These are phyloP conservation scores for Tieghemostelium lacteum DNA, from an alignment of 78 protist genomes.

Conservation along the genomic window DNA sequence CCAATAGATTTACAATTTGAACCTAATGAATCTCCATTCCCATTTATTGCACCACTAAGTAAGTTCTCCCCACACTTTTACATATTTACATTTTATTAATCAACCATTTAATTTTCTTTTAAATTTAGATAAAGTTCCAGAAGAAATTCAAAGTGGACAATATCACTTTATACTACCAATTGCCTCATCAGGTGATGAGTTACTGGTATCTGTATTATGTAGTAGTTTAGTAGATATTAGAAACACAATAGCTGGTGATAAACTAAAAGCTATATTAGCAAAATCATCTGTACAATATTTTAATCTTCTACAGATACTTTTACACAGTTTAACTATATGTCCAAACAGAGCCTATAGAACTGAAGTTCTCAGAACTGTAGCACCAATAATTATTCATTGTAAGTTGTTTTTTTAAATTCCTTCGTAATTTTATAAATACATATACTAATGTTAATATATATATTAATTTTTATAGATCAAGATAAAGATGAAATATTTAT, in stretches of 20 bases:
- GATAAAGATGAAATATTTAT: slow-evolving; percentile 52
- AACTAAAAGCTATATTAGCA: neutral
- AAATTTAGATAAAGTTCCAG: slow-evolving; percentile 27
- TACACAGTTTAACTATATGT: slow-evolving; percentile 36
- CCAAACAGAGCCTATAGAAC: slow-evolving; percentile 16
- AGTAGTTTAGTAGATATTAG: slow-evolving; percentile 28
- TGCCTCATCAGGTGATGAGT: slow-evolving; percentile 57
- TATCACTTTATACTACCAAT: slow-evolving; percentile 46
- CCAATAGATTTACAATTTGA: slow-evolving; percentile 2
- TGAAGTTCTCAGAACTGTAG: slow-evolving; percentile 46
- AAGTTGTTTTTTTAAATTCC: neutral
- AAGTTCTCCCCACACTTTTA: neutral
- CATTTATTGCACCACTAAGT: slow-evolving; percentile 52
- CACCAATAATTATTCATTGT: slow-evolving; percentile 32
- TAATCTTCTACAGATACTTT: slow-evolving; percentile 18
- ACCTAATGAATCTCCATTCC: slow-evolving; percentile 20
- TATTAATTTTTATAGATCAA: slow-evolving; percentile 24
- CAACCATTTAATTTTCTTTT: neutral
- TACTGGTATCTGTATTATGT: slow-evolving; percentile 10
- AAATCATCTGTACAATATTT: neutral
- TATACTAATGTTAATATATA: neutral
- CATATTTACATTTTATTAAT: neutral
- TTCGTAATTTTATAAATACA: neutral
- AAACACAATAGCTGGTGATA: neutral
- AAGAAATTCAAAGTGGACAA: slow-evolving; percentile 42